Evolutionary conservation across 768 basidiomycete species (phyloP).

Genomic region (Leucocoprinus birnbaumii): DNA sequence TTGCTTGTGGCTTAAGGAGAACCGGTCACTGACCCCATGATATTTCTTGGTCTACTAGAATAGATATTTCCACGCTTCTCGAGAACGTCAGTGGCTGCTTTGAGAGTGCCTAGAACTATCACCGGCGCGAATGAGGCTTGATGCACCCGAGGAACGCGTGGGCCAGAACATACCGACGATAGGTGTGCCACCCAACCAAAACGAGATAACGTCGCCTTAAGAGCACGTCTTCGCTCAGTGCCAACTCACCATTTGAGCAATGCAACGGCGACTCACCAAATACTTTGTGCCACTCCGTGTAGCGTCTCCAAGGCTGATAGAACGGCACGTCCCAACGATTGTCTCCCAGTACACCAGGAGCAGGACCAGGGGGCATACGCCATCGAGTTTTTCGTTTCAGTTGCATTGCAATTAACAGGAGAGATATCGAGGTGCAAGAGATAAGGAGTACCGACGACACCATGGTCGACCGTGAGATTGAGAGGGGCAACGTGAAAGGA

Average conservation of each 20-base stretch:
- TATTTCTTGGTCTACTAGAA: constrained; percentile 29
- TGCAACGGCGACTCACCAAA: constrained; percentile 14
- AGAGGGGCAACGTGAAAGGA: background rate
- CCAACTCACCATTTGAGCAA: background rate
- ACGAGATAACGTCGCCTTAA: constrained; percentile 18
- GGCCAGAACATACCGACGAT: constrained; percentile 16
- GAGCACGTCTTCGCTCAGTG: background rate
- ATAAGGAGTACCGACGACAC: constrained; percentile 1
- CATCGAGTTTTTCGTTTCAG: constrained; percentile 6
- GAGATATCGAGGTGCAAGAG: constrained; percentile 1
- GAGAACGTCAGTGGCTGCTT: constrained; percentile 27
- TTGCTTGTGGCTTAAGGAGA: background rate
- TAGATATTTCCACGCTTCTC: constrained; percentile 31
- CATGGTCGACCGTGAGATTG: background rate
- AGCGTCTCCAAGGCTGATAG: constrained; percentile 17
- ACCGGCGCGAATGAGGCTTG: background rate
- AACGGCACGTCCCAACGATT: constrained; percentile 15
- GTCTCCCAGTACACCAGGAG: constrained; percentile 14
- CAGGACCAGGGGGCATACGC: constrained; percentile 17
- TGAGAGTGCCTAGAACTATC: constrained; percentile 24
- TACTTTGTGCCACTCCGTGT: constrained; percentile 16
- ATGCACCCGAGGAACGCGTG: no score
- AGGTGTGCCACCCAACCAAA: constrained; percentile 20
- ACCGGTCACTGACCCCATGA: constrained; percentile 22
- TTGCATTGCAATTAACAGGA: background rate